phyloP scores from a whole-genome alignment of 306 rosid species.

The Abrus precatorius region DNA sequence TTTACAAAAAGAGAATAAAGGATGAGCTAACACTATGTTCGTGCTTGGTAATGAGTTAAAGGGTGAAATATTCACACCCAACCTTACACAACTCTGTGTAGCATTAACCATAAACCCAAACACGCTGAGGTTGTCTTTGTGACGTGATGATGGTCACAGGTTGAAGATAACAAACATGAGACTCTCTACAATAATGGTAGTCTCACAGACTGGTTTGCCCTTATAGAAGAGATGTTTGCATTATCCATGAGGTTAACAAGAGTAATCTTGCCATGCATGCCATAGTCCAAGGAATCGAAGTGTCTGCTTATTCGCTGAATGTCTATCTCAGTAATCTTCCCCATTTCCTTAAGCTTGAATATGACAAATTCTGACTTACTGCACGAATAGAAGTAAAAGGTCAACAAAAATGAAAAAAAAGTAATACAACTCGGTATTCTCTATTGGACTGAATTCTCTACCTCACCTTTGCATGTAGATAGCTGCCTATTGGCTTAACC shows the following conservation, averaged over 20 bases:
- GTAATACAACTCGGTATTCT: conserved; percentile 3
- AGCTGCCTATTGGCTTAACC: background rate
- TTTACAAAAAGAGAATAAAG: background rate
- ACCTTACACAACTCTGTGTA: too few species aligned
- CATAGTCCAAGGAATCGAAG: conserved; percentile 66
- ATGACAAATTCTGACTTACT: conserved; percentile 77
- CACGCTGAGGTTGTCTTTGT: background rate
- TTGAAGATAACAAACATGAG: conserved; percentile 1
- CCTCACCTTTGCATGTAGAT: background rate
- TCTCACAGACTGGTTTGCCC: background rate
- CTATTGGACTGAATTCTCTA: background rate
- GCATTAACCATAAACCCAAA: too few species aligned
- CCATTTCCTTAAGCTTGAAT: conserved; percentile 86
- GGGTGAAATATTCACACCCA: too few species aligned
- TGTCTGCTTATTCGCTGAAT: conserved; percentile 61
- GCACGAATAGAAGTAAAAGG: conserved; percentile 37
- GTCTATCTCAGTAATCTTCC: conserved; percentile 65
- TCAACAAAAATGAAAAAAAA: background rate
- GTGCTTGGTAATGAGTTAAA: too few species aligned
- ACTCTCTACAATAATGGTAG: background rate
- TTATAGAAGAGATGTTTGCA: conserved; percentile 13
- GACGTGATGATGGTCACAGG: background rate
- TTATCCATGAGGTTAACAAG: conserved; percentile 68
- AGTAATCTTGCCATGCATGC: conserved; percentile 68
- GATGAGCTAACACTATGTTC: background rate